phyloP scores from a whole-genome alignment of 1,139 yeast genomes.

The Pichia sp. region DNA sequence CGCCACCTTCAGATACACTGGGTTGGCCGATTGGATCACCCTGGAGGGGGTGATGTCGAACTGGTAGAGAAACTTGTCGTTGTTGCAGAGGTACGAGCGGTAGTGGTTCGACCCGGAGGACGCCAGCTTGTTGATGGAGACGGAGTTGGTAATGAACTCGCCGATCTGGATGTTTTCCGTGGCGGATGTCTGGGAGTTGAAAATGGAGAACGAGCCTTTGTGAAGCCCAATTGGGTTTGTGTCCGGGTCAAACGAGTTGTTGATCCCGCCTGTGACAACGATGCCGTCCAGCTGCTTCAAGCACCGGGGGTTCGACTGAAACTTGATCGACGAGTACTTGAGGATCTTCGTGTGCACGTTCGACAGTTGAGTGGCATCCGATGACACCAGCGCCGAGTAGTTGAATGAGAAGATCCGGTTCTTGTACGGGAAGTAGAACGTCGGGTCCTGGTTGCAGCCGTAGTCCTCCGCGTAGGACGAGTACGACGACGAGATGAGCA shows the following conservation, averaged over 20 bases:
- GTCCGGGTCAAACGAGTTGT: not conserved
- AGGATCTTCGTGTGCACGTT: not conserved
- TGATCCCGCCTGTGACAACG: conserved; percentile 71
- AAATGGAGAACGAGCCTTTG: conserved; percentile 16
- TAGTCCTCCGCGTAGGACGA: conserved; percentile 20
- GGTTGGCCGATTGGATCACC: conserved; percentile 30
- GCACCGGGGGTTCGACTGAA: conserved; percentile 65
- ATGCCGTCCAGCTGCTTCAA: conserved; percentile 56
- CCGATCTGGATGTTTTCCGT: conserved; percentile 59
- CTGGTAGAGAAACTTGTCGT: conserved; percentile 67
- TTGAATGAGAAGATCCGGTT: conserved; percentile 40
- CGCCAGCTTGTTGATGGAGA: conserved; percentile 46
- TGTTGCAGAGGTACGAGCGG: conserved; percentile 70
- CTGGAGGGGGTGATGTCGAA: conserved; percentile 52
- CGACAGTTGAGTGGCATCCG: not conserved
- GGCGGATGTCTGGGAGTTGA: conserved; percentile 39
- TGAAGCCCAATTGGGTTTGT: conserved; percentile 10
- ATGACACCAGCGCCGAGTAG: not conserved
- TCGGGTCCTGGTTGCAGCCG: conserved; percentile 1
- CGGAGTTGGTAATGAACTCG: conserved; percentile 78
- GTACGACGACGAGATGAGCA: conserved; percentile 45
- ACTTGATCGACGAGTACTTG: conserved; percentile 29
- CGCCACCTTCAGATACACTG: conserved; percentile 43
- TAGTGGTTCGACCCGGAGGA: conserved; percentile 35
- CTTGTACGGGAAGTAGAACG: conserved; percentile 46